Percentiles rank a stretch among this genome's conserved stretches.
Evolutionary conservation across 2,329 filamentous ascomycete genomes (phyloP).

Genomic region (Colletotrichum tropicicola): DNA sequence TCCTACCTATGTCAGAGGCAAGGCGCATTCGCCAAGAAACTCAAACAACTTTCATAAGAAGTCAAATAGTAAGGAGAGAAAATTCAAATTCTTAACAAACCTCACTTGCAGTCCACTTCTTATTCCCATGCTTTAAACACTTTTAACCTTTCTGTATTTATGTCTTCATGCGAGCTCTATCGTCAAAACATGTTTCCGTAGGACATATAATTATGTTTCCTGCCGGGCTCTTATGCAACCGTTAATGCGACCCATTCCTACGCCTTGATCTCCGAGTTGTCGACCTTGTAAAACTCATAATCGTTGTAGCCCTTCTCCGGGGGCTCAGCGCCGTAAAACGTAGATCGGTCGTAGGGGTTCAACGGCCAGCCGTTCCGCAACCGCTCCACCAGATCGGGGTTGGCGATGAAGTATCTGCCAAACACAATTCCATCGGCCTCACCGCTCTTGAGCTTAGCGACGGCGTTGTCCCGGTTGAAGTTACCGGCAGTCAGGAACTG

Average conservation of each 20-base stretch:
- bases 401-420: constrained; percentile 38
- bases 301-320: constrained; percentile 44
- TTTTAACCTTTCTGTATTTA: no score
- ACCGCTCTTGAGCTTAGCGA: constrained; percentile 48
- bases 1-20: no score
- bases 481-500: constrained; percentile 60
- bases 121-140: no score
- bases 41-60: no score
- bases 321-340: constrained; percentile 42
- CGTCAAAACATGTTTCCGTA: no score
- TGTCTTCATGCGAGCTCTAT: no score
- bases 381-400: constrained; percentile 39
- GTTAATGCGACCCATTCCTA: neutral
- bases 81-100: no score
- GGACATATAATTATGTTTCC: no score
- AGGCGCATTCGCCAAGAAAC: no score
- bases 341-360: constrained; percentile 35
- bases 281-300: constrained; percentile 43
- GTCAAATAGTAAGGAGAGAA: no score
- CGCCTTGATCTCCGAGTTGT: neutral
- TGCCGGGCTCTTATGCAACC: neutral
- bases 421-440: constrained; percentile 41
- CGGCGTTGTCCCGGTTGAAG: constrained; percentile 47
- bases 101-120: no score
- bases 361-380: constrained; percentile 34